Evolutionary conservation across 2,329 filamentous ascomycete species (phyloP).

Genomic region (Cytospora chrysosperma): DNA sequence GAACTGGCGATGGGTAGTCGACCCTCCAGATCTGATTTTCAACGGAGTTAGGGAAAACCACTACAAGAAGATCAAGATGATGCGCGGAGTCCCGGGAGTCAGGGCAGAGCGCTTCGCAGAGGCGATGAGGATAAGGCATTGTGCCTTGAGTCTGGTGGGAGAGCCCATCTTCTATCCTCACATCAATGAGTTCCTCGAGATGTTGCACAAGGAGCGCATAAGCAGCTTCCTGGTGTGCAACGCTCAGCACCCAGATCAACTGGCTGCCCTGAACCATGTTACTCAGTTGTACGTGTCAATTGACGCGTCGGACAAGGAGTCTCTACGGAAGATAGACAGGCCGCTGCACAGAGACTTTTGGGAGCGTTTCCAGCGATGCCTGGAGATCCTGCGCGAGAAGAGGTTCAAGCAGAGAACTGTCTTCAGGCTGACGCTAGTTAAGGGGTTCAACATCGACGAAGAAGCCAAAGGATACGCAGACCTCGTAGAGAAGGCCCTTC

Average conservation of each 20-base stretch:
- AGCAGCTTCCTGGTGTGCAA: conserved; percentile 97
- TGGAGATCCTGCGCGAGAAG: conserved; percentile 83
- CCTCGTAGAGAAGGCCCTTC: conserved; percentile 80
- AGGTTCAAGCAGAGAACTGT: conserved; percentile 87
- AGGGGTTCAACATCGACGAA: conserved; percentile 96
- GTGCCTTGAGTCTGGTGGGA: conserved; percentile 86
- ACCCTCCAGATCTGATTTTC: conserved; percentile 87
- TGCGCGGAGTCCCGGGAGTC: conserved; percentile 90
- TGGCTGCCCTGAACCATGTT: conserved; percentile 77
- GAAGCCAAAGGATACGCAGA: conserved; percentile 88
- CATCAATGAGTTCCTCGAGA: conserved; percentile 85
- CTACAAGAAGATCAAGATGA: conserved; percentile 97
- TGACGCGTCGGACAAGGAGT: conserved; percentile 88
- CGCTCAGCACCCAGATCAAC: conserved; percentile 90
- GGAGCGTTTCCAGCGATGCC: conserved; percentile 89
- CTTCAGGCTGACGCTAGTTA: conserved; percentile 91
- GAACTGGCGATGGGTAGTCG: conserved; percentile 94
- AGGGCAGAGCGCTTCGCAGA: conserved; percentile 89
- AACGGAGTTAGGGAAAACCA: conserved; percentile 86
- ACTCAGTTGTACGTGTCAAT: conserved; percentile 97
- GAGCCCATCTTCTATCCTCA: conserved; percentile 99
- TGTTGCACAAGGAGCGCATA: conserved; percentile 84
- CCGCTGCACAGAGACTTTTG: conserved; percentile 95
- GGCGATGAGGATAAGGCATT: conserved; percentile 90
- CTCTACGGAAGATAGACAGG: conserved; percentile 82